These are phyloP conservation scores for Fistulifera pelliculosa DNA, from an alignment of 108 stramenopile genomes.

Conservation along the genomic window DNA sequence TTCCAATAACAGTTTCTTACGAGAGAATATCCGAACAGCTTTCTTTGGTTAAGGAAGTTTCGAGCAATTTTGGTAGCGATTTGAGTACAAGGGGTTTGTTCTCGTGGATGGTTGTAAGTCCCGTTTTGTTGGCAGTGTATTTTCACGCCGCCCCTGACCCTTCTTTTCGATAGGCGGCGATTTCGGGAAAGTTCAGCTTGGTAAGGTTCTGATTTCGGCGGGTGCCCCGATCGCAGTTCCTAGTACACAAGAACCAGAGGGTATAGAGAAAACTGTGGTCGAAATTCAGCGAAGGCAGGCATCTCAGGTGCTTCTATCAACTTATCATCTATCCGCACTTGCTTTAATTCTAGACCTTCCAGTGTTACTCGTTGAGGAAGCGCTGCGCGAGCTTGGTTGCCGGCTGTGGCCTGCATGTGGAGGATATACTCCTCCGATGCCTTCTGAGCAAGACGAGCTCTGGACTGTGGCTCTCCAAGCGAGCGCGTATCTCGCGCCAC, in stretches of 20 bases:
- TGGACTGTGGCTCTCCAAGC: constrained; percentile 60
- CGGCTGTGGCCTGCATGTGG: constrained; percentile 13
- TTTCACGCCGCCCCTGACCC: too few relatives aligned
- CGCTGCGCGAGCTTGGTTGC: constrained; percentile 39
- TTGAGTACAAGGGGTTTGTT: constrained; percentile 17
- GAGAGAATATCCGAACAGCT: constrained; percentile 72
- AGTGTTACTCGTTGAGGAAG: constrained; percentile 16
- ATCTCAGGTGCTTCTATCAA: constrained; percentile 34
- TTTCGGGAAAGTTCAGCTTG: constrained; percentile 45
- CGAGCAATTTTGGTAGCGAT: not conserved
- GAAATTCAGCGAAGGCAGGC: constrained; percentile 53
- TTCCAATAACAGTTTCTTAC: constrained; percentile 79
- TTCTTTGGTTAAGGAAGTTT: constrained; percentile 42
- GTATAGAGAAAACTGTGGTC: constrained; percentile 22
- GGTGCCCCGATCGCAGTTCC: constrained; percentile 30
- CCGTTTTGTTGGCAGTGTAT: too few relatives aligned
- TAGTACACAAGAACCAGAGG: constrained; percentile 3
- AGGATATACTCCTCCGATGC: constrained; percentile 1
- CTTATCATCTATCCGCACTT: constrained; percentile 56
- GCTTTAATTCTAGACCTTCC: constrained; percentile 34
- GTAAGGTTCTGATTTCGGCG: constrained; percentile 66
- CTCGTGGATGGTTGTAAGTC: constrained; percentile 16
- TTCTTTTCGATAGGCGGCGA: too few relatives aligned
- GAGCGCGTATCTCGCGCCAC: constrained; percentile 52
- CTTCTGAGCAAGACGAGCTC: constrained; percentile 16